A percentile compares a stretch with the other conserved stretches of the same genome.
phyloP scores from a whole-genome alignment of 148 eudicot species.

The Arctostaphylos glauca region DNA sequence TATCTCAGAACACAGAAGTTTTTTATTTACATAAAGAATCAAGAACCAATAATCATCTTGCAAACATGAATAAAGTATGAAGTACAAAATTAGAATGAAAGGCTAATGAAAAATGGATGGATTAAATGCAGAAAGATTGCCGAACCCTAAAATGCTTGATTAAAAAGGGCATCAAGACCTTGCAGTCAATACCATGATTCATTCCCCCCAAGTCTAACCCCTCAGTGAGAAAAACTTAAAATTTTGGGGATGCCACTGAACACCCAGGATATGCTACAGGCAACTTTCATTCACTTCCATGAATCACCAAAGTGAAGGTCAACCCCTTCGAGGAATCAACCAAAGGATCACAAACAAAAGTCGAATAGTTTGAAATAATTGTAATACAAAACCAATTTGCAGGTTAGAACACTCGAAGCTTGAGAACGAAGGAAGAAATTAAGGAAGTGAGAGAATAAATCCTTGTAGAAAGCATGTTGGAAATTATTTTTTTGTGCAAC shows the following conservation, averaged over 20 bases:
- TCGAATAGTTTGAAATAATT: not conserved
- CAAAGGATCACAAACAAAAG: not conserved
- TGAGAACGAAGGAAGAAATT: no score
- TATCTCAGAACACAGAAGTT: no score
- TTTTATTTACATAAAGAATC: no score
- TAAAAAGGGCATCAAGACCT: not conserved
- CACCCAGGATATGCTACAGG: not conserved
- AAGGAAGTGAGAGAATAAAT: no score
- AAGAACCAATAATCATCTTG: no score
- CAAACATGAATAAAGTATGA: no score
- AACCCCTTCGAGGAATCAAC: not conserved
- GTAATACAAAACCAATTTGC: no score
- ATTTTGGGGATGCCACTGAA: not conserved
- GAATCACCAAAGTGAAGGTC: not conserved
- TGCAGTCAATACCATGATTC: not conserved
- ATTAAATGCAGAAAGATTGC: not conserved
- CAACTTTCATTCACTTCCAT: not conserved
- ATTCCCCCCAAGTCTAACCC: slow-evolving; percentile 4
- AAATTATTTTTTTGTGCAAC: no score
- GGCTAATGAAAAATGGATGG: not conserved
- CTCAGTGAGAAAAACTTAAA: not conserved
- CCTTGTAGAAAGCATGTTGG: no score
- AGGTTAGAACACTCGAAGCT: no score
- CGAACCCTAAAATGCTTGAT: not conserved
- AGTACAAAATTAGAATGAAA: not conserved